A percentile compares a stretch with the other conserved stretches of the same genome.
Conservation (phyloP, 177 flowering plant species). For the Vitis hybrid region DNA sequence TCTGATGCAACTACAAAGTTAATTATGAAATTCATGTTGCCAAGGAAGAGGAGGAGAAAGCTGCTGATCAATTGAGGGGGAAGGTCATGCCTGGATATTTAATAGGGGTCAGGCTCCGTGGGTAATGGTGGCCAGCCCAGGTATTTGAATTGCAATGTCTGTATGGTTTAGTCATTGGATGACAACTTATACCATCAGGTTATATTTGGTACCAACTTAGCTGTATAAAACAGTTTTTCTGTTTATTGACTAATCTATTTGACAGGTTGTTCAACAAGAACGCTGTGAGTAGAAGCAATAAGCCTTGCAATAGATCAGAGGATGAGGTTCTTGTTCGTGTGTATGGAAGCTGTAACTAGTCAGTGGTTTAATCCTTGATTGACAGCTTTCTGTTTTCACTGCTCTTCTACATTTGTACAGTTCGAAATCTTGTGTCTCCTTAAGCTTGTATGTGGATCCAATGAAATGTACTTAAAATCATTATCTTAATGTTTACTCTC, state of each 20-base stretch:
- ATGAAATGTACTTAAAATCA: constrained; percentile 10
- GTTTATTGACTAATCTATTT: constrained; percentile 1
- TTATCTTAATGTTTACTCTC: no score
- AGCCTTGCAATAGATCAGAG: constrained; percentile 27
- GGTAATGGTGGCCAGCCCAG: constrained; percentile 65
- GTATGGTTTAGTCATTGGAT: background rate
- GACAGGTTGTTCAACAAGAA: constrained; percentile 50
- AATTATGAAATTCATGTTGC: constrained; percentile 22
- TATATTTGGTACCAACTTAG: background rate
- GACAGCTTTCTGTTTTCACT: background rate
- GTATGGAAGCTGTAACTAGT: constrained; percentile 63
- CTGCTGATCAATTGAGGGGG: constrained; percentile 11
- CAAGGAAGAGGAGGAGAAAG: constrained; percentile 18
- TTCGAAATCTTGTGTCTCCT: constrained; percentile 2
- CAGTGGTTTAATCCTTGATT: constrained; percentile 17
- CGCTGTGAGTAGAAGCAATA: constrained; percentile 23
- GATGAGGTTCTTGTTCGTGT: constrained; percentile 56
- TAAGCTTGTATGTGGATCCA: constrained; percentile 53
- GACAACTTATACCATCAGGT: background rate
- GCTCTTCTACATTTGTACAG: background rate
- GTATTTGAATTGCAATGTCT: constrained; percentile 21
- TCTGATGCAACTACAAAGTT: background rate
- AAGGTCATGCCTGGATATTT: constrained; percentile 35
- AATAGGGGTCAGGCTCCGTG: constrained; percentile 41
- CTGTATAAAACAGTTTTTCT: background rate